Evolutionary conservation across 805 yeast species (phyloP).

Genomic region (Starmerella etchellsii): DNA sequence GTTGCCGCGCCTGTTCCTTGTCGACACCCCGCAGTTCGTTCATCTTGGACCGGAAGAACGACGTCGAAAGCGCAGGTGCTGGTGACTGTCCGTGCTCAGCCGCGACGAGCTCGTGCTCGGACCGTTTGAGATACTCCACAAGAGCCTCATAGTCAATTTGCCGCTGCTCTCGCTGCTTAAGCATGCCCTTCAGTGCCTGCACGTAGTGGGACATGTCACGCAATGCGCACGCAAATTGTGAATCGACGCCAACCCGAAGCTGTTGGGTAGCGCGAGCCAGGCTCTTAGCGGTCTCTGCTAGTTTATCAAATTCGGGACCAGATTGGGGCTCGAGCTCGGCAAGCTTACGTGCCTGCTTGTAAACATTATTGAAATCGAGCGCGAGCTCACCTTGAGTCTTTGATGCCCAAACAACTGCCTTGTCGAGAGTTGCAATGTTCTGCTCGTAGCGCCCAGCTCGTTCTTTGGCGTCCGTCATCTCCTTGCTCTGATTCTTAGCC

Average conservation of each 20-base stretch:
- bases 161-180: constrained; percentile 80
- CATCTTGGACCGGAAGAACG: constrained; percentile 42
- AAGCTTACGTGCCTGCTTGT: constrained; percentile 54
- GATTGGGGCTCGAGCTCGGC: constrained; percentile 42
- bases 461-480: constrained; percentile 71
- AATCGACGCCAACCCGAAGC: constrained; percentile 48
- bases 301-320: constrained; percentile 30
- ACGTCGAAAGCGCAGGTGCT: constrained; percentile 30
- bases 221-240: constrained; percentile 66
- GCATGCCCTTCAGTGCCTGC: constrained; percentile 47
- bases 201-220: constrained; percentile 81
- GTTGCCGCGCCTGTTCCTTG: constrained; percentile 43
- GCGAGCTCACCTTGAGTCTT: constrained; percentile 61
- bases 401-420: constrained; percentile 58
- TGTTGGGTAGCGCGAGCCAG: constrained; percentile 33
- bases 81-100: constrained; percentile 33
- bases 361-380: constrained; percentile 58
- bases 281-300: constrained; percentile 37
- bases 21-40: constrained; percentile 54
- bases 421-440: constrained; percentile 65
- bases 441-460: constrained; percentile 75
- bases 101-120: constrained; percentile 50
- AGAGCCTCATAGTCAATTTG: constrained; percentile 83
- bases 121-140: constrained; percentile 60
- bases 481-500: constrained; percentile 49